Evolutionary conservation across 2,329 filamentous ascomycete species (phyloP).

Genomic region (Verticillium isaacii): DNA sequence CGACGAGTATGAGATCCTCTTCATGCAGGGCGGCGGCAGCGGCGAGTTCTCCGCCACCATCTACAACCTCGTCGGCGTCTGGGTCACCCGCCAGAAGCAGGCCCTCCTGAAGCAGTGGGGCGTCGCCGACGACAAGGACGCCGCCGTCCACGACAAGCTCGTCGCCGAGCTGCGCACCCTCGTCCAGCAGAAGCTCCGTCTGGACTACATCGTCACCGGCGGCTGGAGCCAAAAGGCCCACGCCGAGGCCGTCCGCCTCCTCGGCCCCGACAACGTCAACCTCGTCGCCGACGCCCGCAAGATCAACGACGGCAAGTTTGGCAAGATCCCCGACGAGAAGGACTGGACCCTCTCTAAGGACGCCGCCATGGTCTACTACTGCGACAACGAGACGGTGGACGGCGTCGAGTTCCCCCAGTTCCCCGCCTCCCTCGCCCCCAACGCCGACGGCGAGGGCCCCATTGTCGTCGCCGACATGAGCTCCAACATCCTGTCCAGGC

Average conservation of each 20-base stretch:
- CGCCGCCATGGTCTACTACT: slow-evolving; percentile 78
- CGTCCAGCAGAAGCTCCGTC: slow-evolving; percentile 65
- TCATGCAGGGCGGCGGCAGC: slow-evolving; percentile 82
- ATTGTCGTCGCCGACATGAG: slow-evolving; percentile 90
- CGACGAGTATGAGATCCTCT: slow-evolving; percentile 75
- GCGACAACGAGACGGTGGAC: slow-evolving; percentile 92
- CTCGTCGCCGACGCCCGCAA: slow-evolving; percentile 65
- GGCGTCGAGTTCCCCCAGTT: slow-evolving; percentile 83
- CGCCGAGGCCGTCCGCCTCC: slow-evolving; percentile 72
- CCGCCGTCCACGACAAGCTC: slow-evolving; percentile 45
- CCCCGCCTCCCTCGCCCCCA: slow-evolving; percentile 58
- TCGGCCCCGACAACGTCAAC: slow-evolving; percentile 78
- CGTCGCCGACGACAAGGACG: slow-evolving; percentile 35
- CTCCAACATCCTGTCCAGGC: slow-evolving; percentile 84
- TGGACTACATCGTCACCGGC: slow-evolving; percentile 90
- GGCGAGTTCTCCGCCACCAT: slow-evolving; percentile 80
- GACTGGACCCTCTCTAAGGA: slow-evolving; percentile 69
- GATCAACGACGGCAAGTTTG: slow-evolving; percentile 75
- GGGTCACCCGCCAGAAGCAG: slow-evolving; percentile 67
- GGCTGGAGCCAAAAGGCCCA: slow-evolving; percentile 84
- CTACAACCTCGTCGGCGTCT: slow-evolving; percentile 79
- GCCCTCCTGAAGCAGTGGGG: slow-evolving; percentile 53
- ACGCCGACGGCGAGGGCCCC: slow-evolving; percentile 57
- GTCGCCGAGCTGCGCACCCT: slow-evolving; percentile 57
- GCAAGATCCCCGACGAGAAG: slow-evolving; percentile 71